Evolutionary conservation across 2,329 filamentous ascomycete species (phyloP), one percentile per base, ranked within the genome.

Genomic region (Cladosporium sp.): DNA sequence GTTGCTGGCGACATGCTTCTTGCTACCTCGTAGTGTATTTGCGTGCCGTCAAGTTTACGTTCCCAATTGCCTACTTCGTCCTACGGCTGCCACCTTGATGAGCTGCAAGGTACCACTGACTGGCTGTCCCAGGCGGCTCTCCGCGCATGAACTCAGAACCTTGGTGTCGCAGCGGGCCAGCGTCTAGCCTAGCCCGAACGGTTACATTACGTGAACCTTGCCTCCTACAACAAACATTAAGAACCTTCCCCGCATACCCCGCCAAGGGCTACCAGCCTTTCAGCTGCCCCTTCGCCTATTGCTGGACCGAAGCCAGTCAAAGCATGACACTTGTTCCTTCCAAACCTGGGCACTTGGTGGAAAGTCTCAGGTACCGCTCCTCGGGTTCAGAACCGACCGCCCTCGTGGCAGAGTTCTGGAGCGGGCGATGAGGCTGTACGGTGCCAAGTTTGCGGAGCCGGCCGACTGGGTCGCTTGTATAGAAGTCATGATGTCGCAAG

Each of bases 331-430:
- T 42, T 52, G 36, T 50, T 50, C 42, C 42, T 45, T 25, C 15
- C 24, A 9, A 10, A 7, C 24, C 28, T 22, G 42, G 22, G 12
- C 17, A 25, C 13, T 45, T 22, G 42, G 42, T n/a, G n/a, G n/a
- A 22, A 20, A 48, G 24, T 17, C 44, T n/a, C 15, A 32, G 25
- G 44, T 19, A 44, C n/a, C n/a, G 15, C 42, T 45, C 10, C 22
- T 45, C 25, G 22, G 17, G 24, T 45, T 45, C 42, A 28, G 24
- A 35, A 25, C 52, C 52, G 52, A 25, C 12, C 12, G 40, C 52
- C n/a, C 52, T 55, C 52, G 52, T 55, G 52, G 52, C 52, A 55
- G n/a, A 42, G 52, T 47, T 42, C 42, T 42, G 52, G 28, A 47
- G 52, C 52, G 52, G 32, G 32, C 52, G 32, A 37, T 55, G 39